Evolutionary conservation across 2,329 filamentous ascomycete genomes (phyloP).

Genomic region (Claviceps sp.): DNA sequence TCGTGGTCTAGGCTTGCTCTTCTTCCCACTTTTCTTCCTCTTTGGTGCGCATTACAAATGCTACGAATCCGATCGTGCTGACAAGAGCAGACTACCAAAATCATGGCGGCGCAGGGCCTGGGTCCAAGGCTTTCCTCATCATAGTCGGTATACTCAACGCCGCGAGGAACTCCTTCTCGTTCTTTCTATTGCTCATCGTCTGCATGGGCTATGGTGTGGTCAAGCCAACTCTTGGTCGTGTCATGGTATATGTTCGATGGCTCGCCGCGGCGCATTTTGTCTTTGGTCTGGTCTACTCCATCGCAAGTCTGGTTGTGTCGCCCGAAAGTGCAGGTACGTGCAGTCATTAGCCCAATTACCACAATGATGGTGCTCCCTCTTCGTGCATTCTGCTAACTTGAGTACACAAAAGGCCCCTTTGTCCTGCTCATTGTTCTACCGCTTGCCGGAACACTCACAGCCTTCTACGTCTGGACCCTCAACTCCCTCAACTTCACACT

Average conservation of each 20-base stretch:
- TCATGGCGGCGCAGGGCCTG: conserved; percentile 67
- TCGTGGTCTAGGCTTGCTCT: conserved; percentile 14
- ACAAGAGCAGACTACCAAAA: conserved; percentile 69
- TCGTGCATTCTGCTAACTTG: conserved; percentile 9
- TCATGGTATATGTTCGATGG: conserved; percentile 87
- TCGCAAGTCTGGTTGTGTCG: conserved; percentile 77
- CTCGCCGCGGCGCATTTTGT: conserved; percentile 87
- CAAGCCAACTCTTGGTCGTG: conserved; percentile 78
- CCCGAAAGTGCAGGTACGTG: conserved; percentile 64
- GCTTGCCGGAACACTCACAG: conserved; percentile 79
- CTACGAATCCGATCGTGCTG: conserved; percentile 14
- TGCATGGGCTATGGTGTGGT: conserved; percentile 99
- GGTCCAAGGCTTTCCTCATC: conserved; percentile 76
- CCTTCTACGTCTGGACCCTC: conserved; percentile 97
- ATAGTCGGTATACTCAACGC: conserved; percentile 89
- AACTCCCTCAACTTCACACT: conserved; percentile 91
- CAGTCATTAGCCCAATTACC: not conserved
- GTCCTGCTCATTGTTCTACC: conserved; percentile 89
- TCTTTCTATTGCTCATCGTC: conserved; percentile 93
- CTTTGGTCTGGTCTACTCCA: conserved; percentile 85
- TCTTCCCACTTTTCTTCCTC: not conserved
- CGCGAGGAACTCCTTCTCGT: conserved; percentile 91
- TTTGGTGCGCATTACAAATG: not conserved
- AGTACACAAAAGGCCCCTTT: conserved; percentile 50
- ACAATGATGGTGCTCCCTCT: not conserved